Conservation (phyloP, 2,329 filamentous ascomycete species). For the Neonectria sp. region DNA sequence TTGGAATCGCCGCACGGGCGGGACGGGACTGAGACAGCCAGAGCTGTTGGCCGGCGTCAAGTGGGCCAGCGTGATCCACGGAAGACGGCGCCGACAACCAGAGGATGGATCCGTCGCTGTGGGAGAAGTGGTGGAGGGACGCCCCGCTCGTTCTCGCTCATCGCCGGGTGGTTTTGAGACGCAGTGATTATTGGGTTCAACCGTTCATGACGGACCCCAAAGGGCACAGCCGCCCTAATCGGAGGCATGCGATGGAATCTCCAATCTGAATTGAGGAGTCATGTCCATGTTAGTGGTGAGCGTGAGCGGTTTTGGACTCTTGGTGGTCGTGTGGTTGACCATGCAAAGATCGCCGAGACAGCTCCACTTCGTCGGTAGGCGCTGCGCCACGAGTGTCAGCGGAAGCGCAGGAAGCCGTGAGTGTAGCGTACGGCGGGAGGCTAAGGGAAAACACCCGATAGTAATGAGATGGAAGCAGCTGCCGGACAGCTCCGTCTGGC, state of each 20-base stretch:
- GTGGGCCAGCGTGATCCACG: slow-evolving; percentile 24
- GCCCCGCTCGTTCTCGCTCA: slow-evolving; percentile 14
- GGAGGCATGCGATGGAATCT: slow-evolving; percentile 8
- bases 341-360: slow-evolving; percentile 30
- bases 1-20: slow-evolving; percentile 18
- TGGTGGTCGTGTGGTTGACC: slow-evolving; percentile 14
- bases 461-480: not conserved
- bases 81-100: slow-evolving; percentile 12
- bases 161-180: slow-evolving; percentile 5
- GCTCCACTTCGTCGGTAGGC: slow-evolving; percentile 35
- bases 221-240: not conserved
- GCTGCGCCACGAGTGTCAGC: slow-evolving; percentile 44
- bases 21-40: slow-evolving; percentile 29
- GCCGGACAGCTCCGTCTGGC: slow-evolving; percentile 9
- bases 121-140: not conserved
- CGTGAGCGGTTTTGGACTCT: not conserved
- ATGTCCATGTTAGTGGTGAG: not conserved
- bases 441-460: not conserved
- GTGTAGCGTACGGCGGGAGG: not conserved
- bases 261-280: not conserved
- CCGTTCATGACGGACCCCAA: slow-evolving; percentile 2
- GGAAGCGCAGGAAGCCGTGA: slow-evolving; percentile 23
- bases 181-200: not conserved
- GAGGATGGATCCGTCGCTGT: not conserved
- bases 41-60: slow-evolving; percentile 19